Evolutionary conservation across 768 basidiomycete species (phyloP).

Genomic region (Termitomyces sp.): DNA sequence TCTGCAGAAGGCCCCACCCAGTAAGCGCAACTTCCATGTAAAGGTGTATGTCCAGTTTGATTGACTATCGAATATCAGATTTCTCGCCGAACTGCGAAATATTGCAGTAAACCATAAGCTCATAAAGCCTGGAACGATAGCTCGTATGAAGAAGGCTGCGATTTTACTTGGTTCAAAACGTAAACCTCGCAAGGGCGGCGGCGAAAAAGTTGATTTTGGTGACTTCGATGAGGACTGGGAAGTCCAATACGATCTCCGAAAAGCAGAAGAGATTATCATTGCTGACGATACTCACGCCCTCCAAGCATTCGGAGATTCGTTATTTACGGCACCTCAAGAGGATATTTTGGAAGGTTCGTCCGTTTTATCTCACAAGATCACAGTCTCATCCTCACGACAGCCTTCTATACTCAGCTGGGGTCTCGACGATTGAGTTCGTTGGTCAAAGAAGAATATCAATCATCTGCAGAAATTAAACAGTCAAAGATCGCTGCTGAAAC

Average conservation of each 20-base stretch:
- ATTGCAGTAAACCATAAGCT: constrained; percentile 75
- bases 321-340: constrained; percentile 85
- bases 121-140: constrained; percentile 46
- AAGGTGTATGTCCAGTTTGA: neutral
- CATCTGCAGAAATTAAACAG: constrained; percentile 45
- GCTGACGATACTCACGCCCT: constrained; percentile 84
- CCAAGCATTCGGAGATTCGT: constrained; percentile 70
- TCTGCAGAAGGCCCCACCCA: constrained; percentile 65
- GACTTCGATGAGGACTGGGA: constrained; percentile 73
- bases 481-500: constrained; percentile 47
- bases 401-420: constrained; percentile 75
- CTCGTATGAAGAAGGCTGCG: constrained; percentile 64
- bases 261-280: constrained; percentile 68
- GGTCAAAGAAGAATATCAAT: constrained; percentile 75
- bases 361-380: neutral
- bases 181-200: constrained; percentile 30
- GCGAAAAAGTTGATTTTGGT: constrained; percentile 24
- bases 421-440: constrained; percentile 67
- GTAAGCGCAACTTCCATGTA: constrained; percentile 34
- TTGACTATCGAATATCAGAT: constrained; percentile 42
- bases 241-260: constrained; percentile 64
- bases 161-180: constrained; percentile 76
- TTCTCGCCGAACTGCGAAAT: constrained; percentile 77
- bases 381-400: constrained; percentile 28
- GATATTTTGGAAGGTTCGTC: constrained; percentile 77